Base-by-base conservation (phyloP, 306 rosid species). In the Medicago lupulina region DNA sequence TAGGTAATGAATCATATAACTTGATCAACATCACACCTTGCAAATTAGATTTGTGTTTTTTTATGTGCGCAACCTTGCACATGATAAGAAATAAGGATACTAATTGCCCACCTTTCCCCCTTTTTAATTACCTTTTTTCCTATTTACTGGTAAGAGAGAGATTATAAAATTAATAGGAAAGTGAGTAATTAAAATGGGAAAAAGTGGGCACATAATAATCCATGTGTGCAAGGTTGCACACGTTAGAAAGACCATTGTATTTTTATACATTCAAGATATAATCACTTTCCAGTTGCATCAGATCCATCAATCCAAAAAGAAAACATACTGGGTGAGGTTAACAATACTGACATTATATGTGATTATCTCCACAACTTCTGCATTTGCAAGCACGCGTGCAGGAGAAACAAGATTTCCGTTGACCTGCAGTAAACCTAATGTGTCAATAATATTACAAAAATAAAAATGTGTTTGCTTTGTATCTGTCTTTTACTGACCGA, bases 351-450 rank as follows among this genome's bases (percentile, higher is more conserved):
- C 99, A 83, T 90, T 88, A 73, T 96, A 96, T 76, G 99, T 88
- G 83, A 96, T 84, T 85, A 96, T 96, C 97, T 96, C 99, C 75
- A 96, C 98, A 60, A 96, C 98, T 89, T 96, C 99, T 18, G 99
- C 99, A 83, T 96, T 96, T 73, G 91, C 96, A 79, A 96, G 99
- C 50, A 76, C 88, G 71, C 81, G 99, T 57, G 79, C 77, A 1
- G 99, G 99, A 79, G 98, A 88, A 86, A 90, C 93, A 76, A 89
- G 87, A 84, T 96, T 96, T 19, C 98, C 99, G 53, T 92, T 96
- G 84, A 96, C 99, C 99, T 96, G 93, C 85, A 89, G 74, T 7
- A 70, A 76, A 82, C 83, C 50, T 55, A 41, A 66, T 60, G 65
- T 39, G 59, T 64, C 25, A 67, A 77, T 23, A 19, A 75, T 55